Evolutionary conservation across 805 yeast genomes (phyloP), one percentile per base, ranked within the genome.

Genomic region (Kodamaea sagamina): DNA sequence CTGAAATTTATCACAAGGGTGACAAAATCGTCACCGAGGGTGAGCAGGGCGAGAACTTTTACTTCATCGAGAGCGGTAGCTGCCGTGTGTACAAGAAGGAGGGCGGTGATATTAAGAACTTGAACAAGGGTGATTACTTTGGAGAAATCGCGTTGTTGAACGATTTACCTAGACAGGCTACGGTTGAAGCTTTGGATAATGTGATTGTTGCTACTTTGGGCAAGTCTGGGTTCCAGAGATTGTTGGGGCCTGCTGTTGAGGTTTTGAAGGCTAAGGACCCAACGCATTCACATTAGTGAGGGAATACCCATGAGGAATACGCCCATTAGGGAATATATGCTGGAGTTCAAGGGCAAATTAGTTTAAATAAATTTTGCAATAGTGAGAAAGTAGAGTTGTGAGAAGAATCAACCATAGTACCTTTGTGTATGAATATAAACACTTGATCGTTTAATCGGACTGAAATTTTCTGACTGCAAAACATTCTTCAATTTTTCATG

Each of bases 141-240:
- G 99, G 99, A 52, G 99, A 93, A 68, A 82, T 93, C 50, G 98
- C 99, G 3, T 72, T 93, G 54, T 74, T 93, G 54, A 86, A 90
- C 57, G 96, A 93, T 61, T 71, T 82, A 46, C 98, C 98, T 48
- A 81, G 99, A 66, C 93, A 87, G 61, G 99, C 99, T 24, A 85
- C 96, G 4, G 93, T 93, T 28, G 80, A 75, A 40, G 96, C 97
- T 1, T 70, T 75, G 12, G 77, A 84, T 39, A 73, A 74, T 32
- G 82, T 93, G 21, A 86, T 86, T 57, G 95, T 90, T 29, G 98
- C 95, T n/a, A 84, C 93, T 3, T 75, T 93, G 54, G 95, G 88
- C 48, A 89, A 92, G 69, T 78, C 85, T 48, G 98, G 97, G 0
- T 93, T 93, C 72, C 90, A 89, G 67, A 81, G 98, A 65, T 75